These are phyloP conservation scores for Fusarium beomiforme DNA, from an alignment of 2,329 filamentous ascomycete genomes.

Conservation along the genomic window DNA sequence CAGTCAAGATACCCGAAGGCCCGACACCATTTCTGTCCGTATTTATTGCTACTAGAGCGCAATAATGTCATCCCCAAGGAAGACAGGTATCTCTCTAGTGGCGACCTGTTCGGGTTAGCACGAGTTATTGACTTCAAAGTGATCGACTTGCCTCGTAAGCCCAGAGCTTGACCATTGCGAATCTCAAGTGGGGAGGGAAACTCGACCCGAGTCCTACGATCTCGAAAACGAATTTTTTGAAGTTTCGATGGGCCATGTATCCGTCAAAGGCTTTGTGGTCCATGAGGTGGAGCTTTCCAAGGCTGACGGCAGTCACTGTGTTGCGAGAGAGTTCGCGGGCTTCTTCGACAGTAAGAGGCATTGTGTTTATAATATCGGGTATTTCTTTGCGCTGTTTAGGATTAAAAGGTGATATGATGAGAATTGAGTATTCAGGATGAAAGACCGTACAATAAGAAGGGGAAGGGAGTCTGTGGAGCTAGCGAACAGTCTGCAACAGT, in stretches of 20 bases:
- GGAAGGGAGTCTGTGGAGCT: no score
- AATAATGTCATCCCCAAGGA: no score
- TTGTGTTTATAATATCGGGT: background rate
- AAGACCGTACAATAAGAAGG: no score
- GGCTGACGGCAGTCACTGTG: background rate
- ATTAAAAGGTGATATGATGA: background rate
- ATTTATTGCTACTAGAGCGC: no score
- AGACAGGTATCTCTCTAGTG: no score
- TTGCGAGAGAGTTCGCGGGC: background rate
- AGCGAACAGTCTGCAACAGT: no score
- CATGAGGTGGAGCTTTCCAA: background rate
- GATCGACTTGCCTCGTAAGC: background rate
- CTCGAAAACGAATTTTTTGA: background rate
- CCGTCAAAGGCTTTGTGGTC: background rate
- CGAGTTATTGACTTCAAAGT: background rate
- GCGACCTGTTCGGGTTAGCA: background rate
- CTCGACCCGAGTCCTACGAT: background rate
- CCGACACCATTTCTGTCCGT: no score
- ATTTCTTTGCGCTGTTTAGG: background rate
- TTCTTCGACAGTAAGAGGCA: no score
- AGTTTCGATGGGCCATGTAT: background rate
- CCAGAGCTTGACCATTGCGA: background rate
- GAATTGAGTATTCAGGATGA: background rate
- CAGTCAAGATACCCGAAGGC: no score
- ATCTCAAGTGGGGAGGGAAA: background rate